phyloP scores from a whole-genome alignment of 768 basidiomycete genomes.

The Candolleomyces efflorescens region DNA sequence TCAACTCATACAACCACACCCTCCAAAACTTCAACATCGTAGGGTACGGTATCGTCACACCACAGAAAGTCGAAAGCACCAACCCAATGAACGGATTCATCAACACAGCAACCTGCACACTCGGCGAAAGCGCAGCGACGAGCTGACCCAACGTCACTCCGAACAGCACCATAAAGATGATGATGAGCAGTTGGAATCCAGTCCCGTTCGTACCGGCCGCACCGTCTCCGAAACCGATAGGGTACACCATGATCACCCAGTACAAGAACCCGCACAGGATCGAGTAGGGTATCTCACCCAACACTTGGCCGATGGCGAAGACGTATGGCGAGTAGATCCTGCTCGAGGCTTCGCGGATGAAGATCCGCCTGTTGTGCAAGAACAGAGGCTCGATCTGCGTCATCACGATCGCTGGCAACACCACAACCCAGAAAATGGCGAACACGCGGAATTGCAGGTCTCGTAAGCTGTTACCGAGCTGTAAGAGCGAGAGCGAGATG shows the following conservation, averaged over 20 bases:
- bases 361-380: conserved; percentile 59
- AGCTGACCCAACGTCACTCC: conserved; percentile 70
- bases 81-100: conserved; percentile 74
- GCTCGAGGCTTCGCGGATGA: conserved; percentile 65
- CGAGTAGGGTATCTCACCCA: conserved; percentile 79
- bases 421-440: conserved; percentile 65
- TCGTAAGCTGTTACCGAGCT: conserved; percentile 57
- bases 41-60: conserved; percentile 72
- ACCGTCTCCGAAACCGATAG: conserved; percentile 54
- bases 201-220: conserved; percentile 55
- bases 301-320: conserved; percentile 77
- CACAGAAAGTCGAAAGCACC: conserved; percentile 71
- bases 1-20: conserved; percentile 72
- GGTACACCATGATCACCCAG: conserved; percentile 74
- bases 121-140: conserved; percentile 72
- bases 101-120: conserved; percentile 69
- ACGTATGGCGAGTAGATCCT: conserved; percentile 84
- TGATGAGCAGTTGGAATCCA: conserved; percentile 67
- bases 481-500: conserved; percentile 76
- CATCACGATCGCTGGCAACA: conserved; percentile 75
- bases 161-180: conserved; percentile 63
- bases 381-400: conserved; percentile 81
- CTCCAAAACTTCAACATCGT: conserved; percentile 64
- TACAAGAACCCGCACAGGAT: conserved; percentile 68
- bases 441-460: conserved; percentile 82